phyloP scores from a whole-genome alignment of 306 rosid genomes.

The Quercus cerris region DNA sequence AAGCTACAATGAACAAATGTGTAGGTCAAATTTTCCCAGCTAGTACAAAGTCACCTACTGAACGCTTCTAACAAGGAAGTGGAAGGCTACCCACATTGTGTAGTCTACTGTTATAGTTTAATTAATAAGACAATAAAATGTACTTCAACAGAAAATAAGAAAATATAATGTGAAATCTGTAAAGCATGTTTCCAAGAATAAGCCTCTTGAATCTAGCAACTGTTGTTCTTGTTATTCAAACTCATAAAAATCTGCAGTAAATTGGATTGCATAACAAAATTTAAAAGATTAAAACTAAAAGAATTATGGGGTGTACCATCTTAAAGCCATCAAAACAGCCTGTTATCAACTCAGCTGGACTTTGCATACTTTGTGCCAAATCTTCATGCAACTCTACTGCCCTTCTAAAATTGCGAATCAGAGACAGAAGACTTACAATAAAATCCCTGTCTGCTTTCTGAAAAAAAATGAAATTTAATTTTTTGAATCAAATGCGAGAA shows the following conservation, averaged over 20 bases:
- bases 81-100: too few species aligned
- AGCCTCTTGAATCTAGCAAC: neutral
- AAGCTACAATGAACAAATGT: too few species aligned
- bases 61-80: too few species aligned
- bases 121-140: too few species aligned
- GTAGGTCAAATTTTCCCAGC: too few species aligned
- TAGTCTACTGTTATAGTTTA: too few species aligned
- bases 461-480: constrained; percentile 18
- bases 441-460: constrained; percentile 76
- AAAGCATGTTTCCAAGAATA: too few species aligned
- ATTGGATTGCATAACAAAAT: constrained; percentile 4
- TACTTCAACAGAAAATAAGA: too few species aligned
- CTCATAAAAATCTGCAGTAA: neutral
- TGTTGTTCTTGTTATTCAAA: neutral
- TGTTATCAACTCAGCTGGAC: constrained; percentile 74
- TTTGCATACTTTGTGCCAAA: constrained; percentile 34
- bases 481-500: neutral
- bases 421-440: constrained; percentile 45
- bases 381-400: constrained; percentile 71
- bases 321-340: constrained; percentile 71
- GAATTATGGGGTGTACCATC: constrained; percentile 31
- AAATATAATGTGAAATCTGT: too few species aligned
- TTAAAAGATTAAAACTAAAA: neutral
- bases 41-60: too few species aligned
- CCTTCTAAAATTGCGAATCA: constrained; percentile 49